These are phyloP conservation scores for Dipodascus geniculatus DNA, from an alignment of 805 yeast species.

Conservation along the genomic window DNA sequence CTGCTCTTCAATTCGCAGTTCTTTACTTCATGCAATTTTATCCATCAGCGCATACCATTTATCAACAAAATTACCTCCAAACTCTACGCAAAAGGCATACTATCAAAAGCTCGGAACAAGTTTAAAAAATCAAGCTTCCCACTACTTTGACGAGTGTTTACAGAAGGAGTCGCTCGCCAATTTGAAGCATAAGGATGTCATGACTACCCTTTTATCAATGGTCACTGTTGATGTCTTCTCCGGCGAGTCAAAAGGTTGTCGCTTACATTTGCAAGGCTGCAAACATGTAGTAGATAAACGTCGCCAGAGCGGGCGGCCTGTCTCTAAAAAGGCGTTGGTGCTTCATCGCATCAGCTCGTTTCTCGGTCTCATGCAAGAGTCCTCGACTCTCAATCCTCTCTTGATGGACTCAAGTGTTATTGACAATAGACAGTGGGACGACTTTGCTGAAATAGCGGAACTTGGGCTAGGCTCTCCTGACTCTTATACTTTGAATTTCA, in stretches of 20 bases:
- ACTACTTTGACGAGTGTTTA: constrained; percentile 50
- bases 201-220: constrained; percentile 78
- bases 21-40: constrained; percentile 62
- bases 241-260: constrained; percentile 85
- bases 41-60: constrained; percentile 77
- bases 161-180: constrained; percentile 34
- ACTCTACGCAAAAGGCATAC: constrained; percentile 55
- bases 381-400: constrained; percentile 37
- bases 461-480: background rate
- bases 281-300: constrained; percentile 62
- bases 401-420: constrained; percentile 5
- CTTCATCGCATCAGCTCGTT: constrained; percentile 72
- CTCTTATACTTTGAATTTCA: constrained; percentile 1
- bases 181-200: constrained; percentile 72
- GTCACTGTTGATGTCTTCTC: constrained; percentile 79
- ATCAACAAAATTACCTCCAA: constrained; percentile 58
- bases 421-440: constrained; percentile 11
- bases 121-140: constrained; percentile 62
- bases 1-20: constrained; percentile 66
- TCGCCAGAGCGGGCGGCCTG: constrained; percentile 49
- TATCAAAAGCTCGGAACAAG: constrained; percentile 64
- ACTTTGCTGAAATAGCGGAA: constrained; percentile 8
- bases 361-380: constrained; percentile 63
- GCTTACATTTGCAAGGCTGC: constrained; percentile 62
- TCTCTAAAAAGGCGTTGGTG: constrained; percentile 65